Conservation (phyloP, 164 flowering plant genomes). For the Umbilicus rupestris region DNA sequence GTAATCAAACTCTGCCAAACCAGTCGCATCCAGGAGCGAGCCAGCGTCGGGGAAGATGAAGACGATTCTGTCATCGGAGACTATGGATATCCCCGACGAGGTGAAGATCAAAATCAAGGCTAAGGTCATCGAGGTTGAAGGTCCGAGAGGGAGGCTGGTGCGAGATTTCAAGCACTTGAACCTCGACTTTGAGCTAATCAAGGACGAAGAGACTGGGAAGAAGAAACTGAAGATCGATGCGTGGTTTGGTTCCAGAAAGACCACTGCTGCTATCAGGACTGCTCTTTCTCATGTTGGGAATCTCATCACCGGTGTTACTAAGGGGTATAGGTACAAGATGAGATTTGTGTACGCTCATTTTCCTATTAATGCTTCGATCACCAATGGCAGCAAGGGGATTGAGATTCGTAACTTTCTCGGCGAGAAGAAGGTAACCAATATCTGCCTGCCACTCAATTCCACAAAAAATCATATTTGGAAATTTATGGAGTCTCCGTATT, state of each 20-base stretch:
- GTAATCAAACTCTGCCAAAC: background rate
- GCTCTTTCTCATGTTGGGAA: slow-evolving; percentile 49
- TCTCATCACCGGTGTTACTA: slow-evolving; percentile 52
- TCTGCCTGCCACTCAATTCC: no score
- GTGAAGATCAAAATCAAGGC: slow-evolving; percentile 14
- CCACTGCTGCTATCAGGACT: slow-evolving; percentile 50
- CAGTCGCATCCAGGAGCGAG: background rate
- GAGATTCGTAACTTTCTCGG: slow-evolving; percentile 28
- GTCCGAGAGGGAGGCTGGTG: slow-evolving; percentile 30
- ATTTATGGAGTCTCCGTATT: no score
- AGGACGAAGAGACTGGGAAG: slow-evolving; percentile 26
- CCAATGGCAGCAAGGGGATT: slow-evolving; percentile 21
- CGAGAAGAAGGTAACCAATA: slow-evolving; percentile 30
- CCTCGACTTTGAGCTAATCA: slow-evolving; percentile 47
- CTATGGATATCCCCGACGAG: slow-evolving; percentile 12
- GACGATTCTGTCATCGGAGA: slow-evolving; percentile 18
- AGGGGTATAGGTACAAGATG: slow-evolving; percentile 60
- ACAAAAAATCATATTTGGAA: no score
- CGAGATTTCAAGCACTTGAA: slow-evolving; percentile 54
- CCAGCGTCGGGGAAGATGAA: slow-evolving; percentile 23
- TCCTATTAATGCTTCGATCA: slow-evolving; percentile 54
- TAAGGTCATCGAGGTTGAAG: slow-evolving; percentile 12
- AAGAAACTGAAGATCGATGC: slow-evolving; percentile 45
- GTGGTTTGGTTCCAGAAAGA: slow-evolving; percentile 54
- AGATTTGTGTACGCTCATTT: slow-evolving; percentile 60